A percentile compares a stretch with the other conserved stretches of the same genome.
Conservation (phyloP, 2,329 filamentous ascomycete species). For the Bisporella sp. region DNA sequence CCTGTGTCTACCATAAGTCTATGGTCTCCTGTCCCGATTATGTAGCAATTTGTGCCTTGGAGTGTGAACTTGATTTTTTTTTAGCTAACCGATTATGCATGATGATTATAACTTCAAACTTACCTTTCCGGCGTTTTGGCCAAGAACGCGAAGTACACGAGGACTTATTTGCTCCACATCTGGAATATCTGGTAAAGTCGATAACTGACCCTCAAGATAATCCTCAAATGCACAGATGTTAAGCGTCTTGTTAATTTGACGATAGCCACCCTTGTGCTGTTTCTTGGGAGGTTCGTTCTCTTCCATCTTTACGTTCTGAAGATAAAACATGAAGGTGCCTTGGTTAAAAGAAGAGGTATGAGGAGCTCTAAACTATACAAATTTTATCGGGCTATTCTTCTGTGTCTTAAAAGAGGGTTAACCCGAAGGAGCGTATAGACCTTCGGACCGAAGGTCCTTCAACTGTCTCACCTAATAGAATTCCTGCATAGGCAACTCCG, state of each 20-base stretch:
- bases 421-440: no score
- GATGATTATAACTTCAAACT: constrained; percentile 8
- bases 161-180: constrained; percentile 71
- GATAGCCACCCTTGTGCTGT: constrained; percentile 29
- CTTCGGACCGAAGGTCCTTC: no score
- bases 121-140: constrained; percentile 79
- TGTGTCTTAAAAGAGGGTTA: no score
- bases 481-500: no score
- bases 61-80: constrained; percentile 4
- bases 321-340: no score
- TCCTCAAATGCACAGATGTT: constrained; percentile 41
- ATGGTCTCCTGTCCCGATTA: constrained; percentile 64
- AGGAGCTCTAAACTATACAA: no score
- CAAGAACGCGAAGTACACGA: constrained; percentile 72
- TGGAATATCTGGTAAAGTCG: constrained; percentile 41
- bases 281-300: no score
- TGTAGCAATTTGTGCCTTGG: constrained; percentile 85
- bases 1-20: constrained; percentile 85
- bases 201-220: constrained; percentile 35
- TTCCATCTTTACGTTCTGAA: no score
- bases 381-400: no score
- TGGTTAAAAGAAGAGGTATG: no score
- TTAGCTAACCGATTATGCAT: no score
- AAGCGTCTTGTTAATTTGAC: constrained; percentile 40
- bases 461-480: no score